Evolutionary conservation across 2,329 filamentous ascomycete genomes (phyloP), one percentile per base, ranked within the genome.

Genomic region (Neopestalotiopsis rosae): DNA sequence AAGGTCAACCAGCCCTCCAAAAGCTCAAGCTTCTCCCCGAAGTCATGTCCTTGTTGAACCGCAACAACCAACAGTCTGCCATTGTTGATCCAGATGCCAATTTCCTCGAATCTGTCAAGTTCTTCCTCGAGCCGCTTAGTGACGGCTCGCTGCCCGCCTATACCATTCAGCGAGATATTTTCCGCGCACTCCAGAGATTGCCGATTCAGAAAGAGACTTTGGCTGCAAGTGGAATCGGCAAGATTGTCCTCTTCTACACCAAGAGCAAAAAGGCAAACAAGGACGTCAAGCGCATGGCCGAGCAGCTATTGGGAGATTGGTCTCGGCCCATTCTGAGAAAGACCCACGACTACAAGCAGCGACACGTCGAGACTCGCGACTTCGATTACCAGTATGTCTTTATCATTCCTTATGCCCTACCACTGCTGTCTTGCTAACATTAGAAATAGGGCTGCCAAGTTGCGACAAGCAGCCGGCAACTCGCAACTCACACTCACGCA

Each of bases 241-340:
- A 98, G 80, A 94, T 99, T 62, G 92, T 98, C 66, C 89, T 97
- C 71, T 99, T 98, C 84, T 99, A 99, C 83, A 98, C 95, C 65
- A 95, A 95, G 82, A 97, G 93, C 85, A 97, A 95, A 84, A 92
- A 94, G 73, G 92, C 95, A 0, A 94, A 98, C 81, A 85, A 91
- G 4, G 88, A 87, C 70, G 98, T 99, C 85, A 98, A 98, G 85
- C 91, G 95, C 73, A 94, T 95, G 83, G 96, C 96, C 0, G 95
- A 98, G 83, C 90, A 93, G 63, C 86, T 98, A n/a, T 86, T 98
- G 68, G 94, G 93, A 68, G 95, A 98, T 78, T 99, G 96, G 96
- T 97, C 94, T 72, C 88, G 96, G 56, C 95, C 95, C 4, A 97
- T 99, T 72, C 86, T 99, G 67, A 95, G 97, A 83, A 91, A 94